A percentile compares a stretch with the other conserved stretches of the same genome.
Evolutionary conservation across 2,329 filamentous ascomycete genomes (phyloP).

Genomic region (Talaromyces amestolkiae): DNA sequence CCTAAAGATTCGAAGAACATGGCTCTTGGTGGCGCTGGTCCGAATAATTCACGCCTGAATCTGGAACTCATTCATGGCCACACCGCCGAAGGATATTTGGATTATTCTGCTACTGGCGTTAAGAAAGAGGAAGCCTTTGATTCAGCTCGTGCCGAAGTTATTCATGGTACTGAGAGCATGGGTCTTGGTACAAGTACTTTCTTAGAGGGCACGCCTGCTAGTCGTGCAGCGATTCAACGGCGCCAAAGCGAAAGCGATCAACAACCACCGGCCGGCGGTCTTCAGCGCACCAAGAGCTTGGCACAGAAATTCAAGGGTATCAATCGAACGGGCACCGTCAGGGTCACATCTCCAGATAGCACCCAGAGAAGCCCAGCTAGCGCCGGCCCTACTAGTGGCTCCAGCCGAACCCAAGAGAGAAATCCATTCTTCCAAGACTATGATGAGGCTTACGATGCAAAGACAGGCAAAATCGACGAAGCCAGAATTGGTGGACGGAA

Average conservation of each 20-base stretch:
- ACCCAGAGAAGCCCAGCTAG: constrained; percentile 28
- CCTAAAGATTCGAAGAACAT: constrained; percentile 91
- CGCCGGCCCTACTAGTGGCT: constrained; percentile 32
- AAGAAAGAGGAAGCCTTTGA: constrained; percentile 57
- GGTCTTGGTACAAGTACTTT: constrained; percentile 94
- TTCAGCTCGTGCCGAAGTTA: constrained; percentile 64
- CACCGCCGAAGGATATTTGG: constrained; percentile 80
- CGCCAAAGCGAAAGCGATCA: constrained; percentile 66
- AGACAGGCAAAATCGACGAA: constrained; percentile 59
- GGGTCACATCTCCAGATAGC: constrained; percentile 58
- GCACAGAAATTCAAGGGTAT: constrained; percentile 88
- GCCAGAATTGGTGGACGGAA: constrained; percentile 36
- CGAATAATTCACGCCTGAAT: constrained; percentile 76
- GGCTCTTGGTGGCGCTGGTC: constrained; percentile 80
- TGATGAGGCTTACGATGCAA: constrained; percentile 63
- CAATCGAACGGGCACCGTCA: constrained; percentile 60
- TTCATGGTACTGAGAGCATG: constrained; percentile 79
- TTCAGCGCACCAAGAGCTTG: constrained; percentile 90
- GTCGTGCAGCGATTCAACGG: constrained; percentile 72
- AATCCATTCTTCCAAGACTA: constrained; percentile 88
- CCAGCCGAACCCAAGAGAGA: constrained; percentile 46
- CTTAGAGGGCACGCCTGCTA: constrained; percentile 87
- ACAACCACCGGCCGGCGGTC: constrained; percentile 51
- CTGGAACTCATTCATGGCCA: constrained; percentile 84
- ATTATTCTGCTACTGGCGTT: constrained; percentile 60